Evolutionary conservation across 2,329 filamentous ascomycete species (phyloP).

Genomic region (Talaromyces sp.): DNA sequence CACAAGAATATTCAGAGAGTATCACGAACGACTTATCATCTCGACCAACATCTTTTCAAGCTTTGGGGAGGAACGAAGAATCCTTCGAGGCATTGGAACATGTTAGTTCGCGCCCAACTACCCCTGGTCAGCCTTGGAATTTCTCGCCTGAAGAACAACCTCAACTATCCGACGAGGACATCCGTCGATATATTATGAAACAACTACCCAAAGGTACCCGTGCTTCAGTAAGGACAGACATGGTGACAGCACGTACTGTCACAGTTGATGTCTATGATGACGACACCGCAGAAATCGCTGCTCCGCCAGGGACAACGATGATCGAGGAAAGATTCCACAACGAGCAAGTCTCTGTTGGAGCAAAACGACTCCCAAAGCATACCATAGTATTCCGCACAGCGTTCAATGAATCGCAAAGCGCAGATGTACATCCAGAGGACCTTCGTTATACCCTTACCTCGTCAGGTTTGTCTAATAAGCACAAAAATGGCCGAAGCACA

Average conservation of each 20-base stretch:
- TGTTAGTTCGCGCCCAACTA: constrained; percentile 20
- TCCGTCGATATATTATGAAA: constrained; percentile 43
- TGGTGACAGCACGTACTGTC: constrained; percentile 40
- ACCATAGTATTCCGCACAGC: constrained; percentile 42
- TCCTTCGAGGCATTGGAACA: constrained; percentile 35
- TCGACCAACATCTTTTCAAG: constrained; percentile 49
- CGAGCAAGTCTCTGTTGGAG: constrained; percentile 36
- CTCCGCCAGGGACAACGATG: constrained; percentile 42
- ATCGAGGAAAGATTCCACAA: constrained; percentile 44
- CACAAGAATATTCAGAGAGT: constrained; percentile 23
- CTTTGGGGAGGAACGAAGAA: constrained; percentile 31
- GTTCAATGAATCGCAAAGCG: constrained; percentile 35
- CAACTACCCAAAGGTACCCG: constrained; percentile 38
- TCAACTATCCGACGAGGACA: constrained; percentile 40
- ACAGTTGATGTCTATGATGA: constrained; percentile 43
- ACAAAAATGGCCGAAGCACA: neutral
- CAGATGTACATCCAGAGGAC: constrained; percentile 25
- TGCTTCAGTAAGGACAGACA: constrained; percentile 39
- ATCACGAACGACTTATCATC: constrained; percentile 47
- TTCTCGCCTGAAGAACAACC: constrained; percentile 32
- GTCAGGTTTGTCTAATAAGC: neutral
- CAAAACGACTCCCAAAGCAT: constrained; percentile 34
- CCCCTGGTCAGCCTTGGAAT: constrained; percentile 21
- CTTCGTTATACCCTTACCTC: neutral
- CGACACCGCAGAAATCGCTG: constrained; percentile 35